These are phyloP conservation scores for Trifolium repens DNA, from an alignment of 306 rosid species.

Conservation along the genomic window DNA sequence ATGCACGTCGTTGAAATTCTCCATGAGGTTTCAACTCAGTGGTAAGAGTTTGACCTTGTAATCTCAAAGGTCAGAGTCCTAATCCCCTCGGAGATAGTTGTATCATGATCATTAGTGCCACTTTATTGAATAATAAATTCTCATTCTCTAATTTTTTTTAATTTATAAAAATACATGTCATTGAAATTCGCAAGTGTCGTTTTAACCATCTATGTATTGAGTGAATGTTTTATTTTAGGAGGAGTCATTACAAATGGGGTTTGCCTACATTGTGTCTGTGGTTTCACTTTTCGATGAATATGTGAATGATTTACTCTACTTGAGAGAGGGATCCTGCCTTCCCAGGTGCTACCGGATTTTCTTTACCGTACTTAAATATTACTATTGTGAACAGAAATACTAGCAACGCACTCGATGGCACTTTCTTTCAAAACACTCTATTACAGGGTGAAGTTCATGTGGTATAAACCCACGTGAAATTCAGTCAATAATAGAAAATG, in stretches of 20 bases:
- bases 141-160: neutral
- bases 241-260: constrained; percentile 66
- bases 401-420: neutral
- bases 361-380: neutral
- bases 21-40: neutral
- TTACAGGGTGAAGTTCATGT: neutral
- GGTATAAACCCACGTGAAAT: neutral
- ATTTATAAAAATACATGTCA: neutral
- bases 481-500: neutral
- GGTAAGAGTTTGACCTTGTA: neutral
- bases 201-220: constrained; percentile 1
- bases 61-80: neutral
- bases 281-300: constrained; percentile 86
- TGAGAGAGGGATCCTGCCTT: constrained; percentile 85
- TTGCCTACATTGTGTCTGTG: constrained; percentile 68
- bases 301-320: constrained; percentile 75
- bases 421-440: neutral
- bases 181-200: constrained; percentile 12
- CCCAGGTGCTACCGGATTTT: constrained; percentile 59
- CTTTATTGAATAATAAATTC: neutral
- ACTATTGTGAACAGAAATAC: neutral
- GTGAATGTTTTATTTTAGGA: constrained; percentile 50
- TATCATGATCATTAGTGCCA: neutral
- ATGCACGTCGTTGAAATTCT: neutral
- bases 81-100: neutral